Evolutionary conservation across 768 basidiomycete species (phyloP).

Genomic region (Pisolithus albus): DNA sequence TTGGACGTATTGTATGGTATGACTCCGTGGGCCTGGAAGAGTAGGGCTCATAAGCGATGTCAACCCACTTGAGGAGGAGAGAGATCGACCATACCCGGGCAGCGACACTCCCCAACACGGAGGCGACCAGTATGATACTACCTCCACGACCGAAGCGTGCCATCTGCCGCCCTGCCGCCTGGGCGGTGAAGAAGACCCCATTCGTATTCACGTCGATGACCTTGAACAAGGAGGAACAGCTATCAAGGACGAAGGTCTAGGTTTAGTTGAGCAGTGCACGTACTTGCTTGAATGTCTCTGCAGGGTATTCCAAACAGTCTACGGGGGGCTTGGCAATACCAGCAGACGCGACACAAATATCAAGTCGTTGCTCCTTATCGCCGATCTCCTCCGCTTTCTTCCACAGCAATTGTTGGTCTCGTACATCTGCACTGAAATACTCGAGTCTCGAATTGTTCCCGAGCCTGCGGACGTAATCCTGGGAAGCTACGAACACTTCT

Average conservation of each 20-base stretch:
- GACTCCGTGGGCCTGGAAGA: constrained; percentile 62
- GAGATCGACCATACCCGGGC: constrained; percentile 44
- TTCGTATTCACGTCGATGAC: constrained; percentile 61
- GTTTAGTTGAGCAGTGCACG: constrained; percentile 2
- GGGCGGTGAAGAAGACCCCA: constrained; percentile 54
- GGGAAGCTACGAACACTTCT: constrained; percentile 51
- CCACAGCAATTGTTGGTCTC: constrained; percentile 57
- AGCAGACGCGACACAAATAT: constrained; percentile 73
- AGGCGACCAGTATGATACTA: constrained; percentile 53
- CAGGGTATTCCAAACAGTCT: constrained; percentile 62
- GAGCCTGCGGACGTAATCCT: constrained; percentile 44
- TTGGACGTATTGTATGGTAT: constrained; percentile 76
- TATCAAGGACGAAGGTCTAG: neutral
- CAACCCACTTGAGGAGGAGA: fast-evolving
- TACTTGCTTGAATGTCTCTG: constrained; percentile 57
- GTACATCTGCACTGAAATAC: constrained; percentile 62
- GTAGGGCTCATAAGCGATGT: constrained; percentile 1
- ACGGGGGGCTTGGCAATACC: constrained; percentile 57
- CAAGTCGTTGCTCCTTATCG: constrained; percentile 61
- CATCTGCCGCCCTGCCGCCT: constrained; percentile 57
- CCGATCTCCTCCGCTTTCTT: constrained; percentile 51
- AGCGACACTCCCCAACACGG: constrained; percentile 59
- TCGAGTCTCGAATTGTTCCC: constrained; percentile 41
- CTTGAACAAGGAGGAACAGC: constrained; percentile 22
- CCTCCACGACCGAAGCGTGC: constrained; percentile 39